These are phyloP conservation scores for Papiliotrema terrestris DNA, from an alignment of 1,284 basidiomycete species.

Conservation along the genomic window DNA sequence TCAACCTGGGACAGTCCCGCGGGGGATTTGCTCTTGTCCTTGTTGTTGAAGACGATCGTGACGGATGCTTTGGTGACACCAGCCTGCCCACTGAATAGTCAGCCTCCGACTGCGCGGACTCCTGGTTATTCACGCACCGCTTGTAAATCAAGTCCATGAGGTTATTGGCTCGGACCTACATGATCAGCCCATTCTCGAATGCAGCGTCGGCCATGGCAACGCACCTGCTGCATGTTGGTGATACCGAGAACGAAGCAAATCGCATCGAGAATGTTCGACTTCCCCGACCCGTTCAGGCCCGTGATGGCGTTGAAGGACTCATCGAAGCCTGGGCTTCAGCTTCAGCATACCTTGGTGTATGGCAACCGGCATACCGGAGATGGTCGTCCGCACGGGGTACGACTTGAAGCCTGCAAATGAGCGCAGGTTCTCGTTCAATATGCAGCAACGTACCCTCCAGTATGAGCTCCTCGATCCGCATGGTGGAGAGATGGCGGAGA, in stretches of 20 bases:
- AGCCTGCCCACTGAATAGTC: conserved; percentile 78
- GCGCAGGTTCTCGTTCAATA: background rate
- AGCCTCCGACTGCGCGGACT: conserved; percentile 1
- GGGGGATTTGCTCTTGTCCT: conserved; percentile 82
- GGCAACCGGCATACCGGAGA: conserved; percentile 54
- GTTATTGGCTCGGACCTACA: conserved; percentile 88
- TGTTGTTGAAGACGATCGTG: conserved; percentile 98
- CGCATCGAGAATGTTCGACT: conserved; percentile 96
- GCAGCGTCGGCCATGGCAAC: conserved; percentile 19
- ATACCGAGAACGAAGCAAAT: conserved; percentile 97
- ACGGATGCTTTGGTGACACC: conserved; percentile 97
- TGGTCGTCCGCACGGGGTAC: conserved; percentile 90
- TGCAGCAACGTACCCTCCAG: conserved; percentile 58
- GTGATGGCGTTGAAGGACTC: conserved; percentile 97
- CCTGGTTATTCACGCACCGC: conserved; percentile 23
- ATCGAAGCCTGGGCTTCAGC: conserved; percentile 67
- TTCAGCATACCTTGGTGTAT: background rate
- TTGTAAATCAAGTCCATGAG: conserved; percentile 85
- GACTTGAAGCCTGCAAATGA: conserved; percentile 78
- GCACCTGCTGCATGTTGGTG: conserved; percentile 81
- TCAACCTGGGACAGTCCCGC: conserved; percentile 76
- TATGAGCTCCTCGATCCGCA: conserved; percentile 78
- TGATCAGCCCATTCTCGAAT: conserved; percentile 6
- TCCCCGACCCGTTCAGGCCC: conserved; percentile 83
- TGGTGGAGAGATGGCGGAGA: conserved; percentile 34